Percentiles rank a stretch among this genome's conserved stretches.
phyloP scores from a whole-genome alignment of 2,329 filamentous ascomycete genomes.

The Fusarium nodosum region DNA sequence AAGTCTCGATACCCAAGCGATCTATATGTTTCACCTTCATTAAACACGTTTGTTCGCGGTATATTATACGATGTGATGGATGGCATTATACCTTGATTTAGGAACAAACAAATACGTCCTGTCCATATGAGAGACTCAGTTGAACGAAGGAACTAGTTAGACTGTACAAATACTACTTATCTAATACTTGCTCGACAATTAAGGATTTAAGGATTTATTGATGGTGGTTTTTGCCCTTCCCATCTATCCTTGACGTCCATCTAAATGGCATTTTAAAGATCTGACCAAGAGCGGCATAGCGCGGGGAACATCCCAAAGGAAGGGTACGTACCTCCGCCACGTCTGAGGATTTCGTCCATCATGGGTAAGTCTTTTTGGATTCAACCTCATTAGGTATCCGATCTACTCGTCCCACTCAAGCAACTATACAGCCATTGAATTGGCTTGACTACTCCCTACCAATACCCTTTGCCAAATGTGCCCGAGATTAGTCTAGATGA shows the following conservation, averaged over 20 bases:
- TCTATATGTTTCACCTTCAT: conserved; percentile 45
- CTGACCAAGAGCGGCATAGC: conserved; percentile 10
- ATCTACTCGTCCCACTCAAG: conserved; percentile 13
- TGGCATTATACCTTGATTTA: not conserved
- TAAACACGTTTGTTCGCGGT: conserved; percentile 13
- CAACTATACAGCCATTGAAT: conserved; percentile 19
- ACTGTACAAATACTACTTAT: not conserved
- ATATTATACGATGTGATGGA: conserved; percentile 9
- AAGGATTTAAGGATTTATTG: too few species aligned
- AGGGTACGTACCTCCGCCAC: conserved; percentile 39
- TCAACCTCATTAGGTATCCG: conserved; percentile 6
- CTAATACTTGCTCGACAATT: not conserved
- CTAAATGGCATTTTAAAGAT: not conserved
- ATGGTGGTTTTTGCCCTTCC: not conserved
- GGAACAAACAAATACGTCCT: not conserved
- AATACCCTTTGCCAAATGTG: conserved; percentile 40
- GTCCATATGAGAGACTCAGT: not conserved
- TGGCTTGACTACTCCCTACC: conserved; percentile 6
- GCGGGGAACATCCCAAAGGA: not conserved
- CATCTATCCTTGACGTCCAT: not conserved
- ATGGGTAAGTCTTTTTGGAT: conserved; percentile 31
- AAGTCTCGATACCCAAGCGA: conserved; percentile 50
- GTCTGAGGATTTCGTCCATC: conserved; percentile 33
- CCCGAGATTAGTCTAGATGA: conserved; percentile 52
- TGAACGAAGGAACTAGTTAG: not conserved